Percentiles rank a stretch among this genome's conserved stretches.
These are phyloP conservation scores for Aspergillus sp. DNA, from an alignment of 2,329 filamentous ascomycete genomes.

Conservation along the genomic window DNA sequence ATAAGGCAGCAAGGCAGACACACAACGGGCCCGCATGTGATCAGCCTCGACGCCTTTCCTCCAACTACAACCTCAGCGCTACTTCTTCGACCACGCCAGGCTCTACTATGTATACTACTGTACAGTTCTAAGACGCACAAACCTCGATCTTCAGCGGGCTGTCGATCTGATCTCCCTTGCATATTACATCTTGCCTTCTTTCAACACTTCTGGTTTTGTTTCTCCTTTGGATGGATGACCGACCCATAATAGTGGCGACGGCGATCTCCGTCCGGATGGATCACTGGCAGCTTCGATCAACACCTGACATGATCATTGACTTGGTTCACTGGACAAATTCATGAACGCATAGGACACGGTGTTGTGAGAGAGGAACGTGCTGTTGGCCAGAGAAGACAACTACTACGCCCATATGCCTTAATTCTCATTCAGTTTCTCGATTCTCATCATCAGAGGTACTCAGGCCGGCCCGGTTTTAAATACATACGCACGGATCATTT, in stretches of 20 bases:
- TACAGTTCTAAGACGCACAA: not conserved
- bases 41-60: slow-evolving; percentile 2
- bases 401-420: not conserved
- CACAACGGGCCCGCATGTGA: slow-evolving; percentile 9
- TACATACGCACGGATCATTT: not conserved
- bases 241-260: not conserved
- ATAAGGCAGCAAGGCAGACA: slow-evolving; percentile 5
- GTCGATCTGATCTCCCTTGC: slow-evolving; percentile 8
- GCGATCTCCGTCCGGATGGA: not conserved
- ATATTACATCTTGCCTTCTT: not conserved
- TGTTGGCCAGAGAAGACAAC: not conserved
- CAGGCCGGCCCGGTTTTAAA: slow-evolving; percentile 3
- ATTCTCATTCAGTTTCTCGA: not conserved
- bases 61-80: not conserved
- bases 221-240: not conserved
- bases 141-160: slow-evolving; percentile 4
- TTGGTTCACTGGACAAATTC: slow-evolving; percentile 1
- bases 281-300: not conserved
- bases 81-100: too few relatives aligned
- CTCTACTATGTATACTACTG: too few relatives aligned
- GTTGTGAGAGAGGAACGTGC: too few relatives aligned
- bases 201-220: too few relatives aligned
- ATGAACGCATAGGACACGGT: too few relatives aligned
- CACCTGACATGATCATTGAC: slow-evolving; percentile 17
- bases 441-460: not conserved